phyloP scores from a whole-genome alignment of 1,284 basidiomycete species.

The Moesziomyces globuligerus region DNA sequence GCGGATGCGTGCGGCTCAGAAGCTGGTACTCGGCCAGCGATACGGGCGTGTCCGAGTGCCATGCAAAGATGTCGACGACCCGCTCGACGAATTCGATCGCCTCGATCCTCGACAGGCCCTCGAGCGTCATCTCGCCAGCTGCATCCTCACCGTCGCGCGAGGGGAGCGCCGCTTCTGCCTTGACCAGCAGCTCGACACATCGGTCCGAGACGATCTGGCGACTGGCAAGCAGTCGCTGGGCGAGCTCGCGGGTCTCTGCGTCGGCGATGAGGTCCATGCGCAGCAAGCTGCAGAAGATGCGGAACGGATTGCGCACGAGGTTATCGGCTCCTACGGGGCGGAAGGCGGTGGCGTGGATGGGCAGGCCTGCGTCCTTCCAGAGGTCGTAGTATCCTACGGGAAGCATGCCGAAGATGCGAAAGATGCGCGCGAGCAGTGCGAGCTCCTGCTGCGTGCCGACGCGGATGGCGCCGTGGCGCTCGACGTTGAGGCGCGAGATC shows the following conservation, averaged over 20 bases:
- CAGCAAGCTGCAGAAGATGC: slow-evolving; percentile 69
- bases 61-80: slow-evolving; percentile 69
- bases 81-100: slow-evolving; percentile 62
- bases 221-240: slow-evolving; percentile 56
- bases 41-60: slow-evolving; percentile 68
- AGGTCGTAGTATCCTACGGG: slow-evolving; percentile 70
- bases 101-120: slow-evolving; percentile 3
- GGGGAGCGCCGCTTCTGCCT: slow-evolving; percentile 65
- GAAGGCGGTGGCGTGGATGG: slow-evolving; percentile 70
- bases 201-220: slow-evolving; percentile 67
- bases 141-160: slow-evolving; percentile 6
- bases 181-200: slow-evolving; percentile 60
- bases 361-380: slow-evolving; percentile 65
- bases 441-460: slow-evolving; percentile 68
- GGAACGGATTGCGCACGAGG: slow-evolving; percentile 68
- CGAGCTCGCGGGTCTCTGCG: slow-evolving; percentile 53
- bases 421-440: slow-evolving; percentile 67
- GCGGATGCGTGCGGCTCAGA: slow-evolving; percentile 65
- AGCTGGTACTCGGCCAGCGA: slow-evolving; percentile 61
- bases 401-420: slow-evolving; percentile 68
- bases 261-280: slow-evolving; percentile 67
- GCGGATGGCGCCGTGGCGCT: slow-evolving; percentile 70
- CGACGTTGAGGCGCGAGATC: slow-evolving; percentile 65
- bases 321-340: slow-evolving; percentile 62
- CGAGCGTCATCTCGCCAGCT: slow-evolving; percentile 33